A percentile compares a stretch with the other conserved stretches of the same genome.
Conservation (phyloP, 805 yeast species). For the Komagataella pastoris region DNA sequence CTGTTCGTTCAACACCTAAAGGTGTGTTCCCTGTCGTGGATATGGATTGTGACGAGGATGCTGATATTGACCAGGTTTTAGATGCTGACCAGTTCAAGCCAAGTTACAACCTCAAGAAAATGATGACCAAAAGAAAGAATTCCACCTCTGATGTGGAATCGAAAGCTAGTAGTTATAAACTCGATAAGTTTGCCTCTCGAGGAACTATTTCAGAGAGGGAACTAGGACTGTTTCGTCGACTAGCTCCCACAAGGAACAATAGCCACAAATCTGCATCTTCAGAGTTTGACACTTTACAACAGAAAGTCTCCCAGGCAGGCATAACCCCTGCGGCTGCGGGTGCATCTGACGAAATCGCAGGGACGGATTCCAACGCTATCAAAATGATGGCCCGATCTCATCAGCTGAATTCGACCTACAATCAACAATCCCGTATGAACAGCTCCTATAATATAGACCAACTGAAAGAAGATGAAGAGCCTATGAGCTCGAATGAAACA, state of each 20-base stretch:
- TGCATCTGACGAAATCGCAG: slow-evolving; percentile 31
- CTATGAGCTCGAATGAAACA: not conserved
- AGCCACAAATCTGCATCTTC: not conserved
- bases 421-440: not conserved
- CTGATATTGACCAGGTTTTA: slow-evolving; percentile 8
- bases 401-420: not conserved
- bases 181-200: not conserved
- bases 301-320: slow-evolving; percentile 15
- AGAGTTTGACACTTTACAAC: not conserved
- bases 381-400: not conserved
- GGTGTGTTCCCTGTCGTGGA: slow-evolving; percentile 75
- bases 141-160: not conserved
- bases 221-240: not conserved
- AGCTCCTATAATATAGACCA: not conserved
- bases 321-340: slow-evolving; percentile 27
- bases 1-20: slow-evolving; percentile 33
- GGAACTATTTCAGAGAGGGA: not conserved
- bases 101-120: not conserved
- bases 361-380: slow-evolving; percentile 11
- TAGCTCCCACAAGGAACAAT: not conserved
- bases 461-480: not conserved
- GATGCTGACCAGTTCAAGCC: slow-evolving; percentile 15
- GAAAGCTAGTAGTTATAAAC: not conserved
- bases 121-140: not conserved
- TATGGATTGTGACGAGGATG: slow-evolving; percentile 28